phyloP scores from a whole-genome alignment of 805 yeast species.

The Metschnikowia koreensis region DNA sequence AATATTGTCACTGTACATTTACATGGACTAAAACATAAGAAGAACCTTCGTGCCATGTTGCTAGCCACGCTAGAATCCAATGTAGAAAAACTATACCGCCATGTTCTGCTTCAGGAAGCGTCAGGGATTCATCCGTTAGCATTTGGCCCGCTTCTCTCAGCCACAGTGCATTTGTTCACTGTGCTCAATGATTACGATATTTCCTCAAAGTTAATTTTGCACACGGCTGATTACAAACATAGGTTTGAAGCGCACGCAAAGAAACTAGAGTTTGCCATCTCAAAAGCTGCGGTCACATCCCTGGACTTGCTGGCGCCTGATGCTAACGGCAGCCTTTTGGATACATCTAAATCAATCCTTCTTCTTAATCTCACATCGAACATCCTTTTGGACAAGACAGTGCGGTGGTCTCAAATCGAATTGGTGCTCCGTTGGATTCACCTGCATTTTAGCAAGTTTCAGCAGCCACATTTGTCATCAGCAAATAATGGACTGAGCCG shows the following conservation, averaged over 20 bases:
- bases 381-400: constrained; percentile 23
- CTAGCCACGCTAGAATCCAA: constrained; percentile 19
- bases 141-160: constrained; percentile 9
- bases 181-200: constrained; percentile 38
- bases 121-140: constrained; percentile 1
- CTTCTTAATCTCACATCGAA: constrained; percentile 32
- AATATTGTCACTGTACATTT: constrained; percentile 29
- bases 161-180: constrained; percentile 32
- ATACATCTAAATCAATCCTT: constrained; percentile 29
- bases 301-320: not conserved
- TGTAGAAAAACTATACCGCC: constrained; percentile 15
- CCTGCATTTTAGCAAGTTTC: constrained; percentile 16
- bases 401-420: constrained; percentile 27
- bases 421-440: constrained; percentile 26
- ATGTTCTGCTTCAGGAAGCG: constrained; percentile 4
- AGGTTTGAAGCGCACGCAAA: constrained; percentile 31
- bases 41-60: constrained; percentile 20
- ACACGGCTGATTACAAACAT: constrained; percentile 22
- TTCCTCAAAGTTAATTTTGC: constrained; percentile 26
- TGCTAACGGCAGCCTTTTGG: constrained; percentile 9
- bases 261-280: constrained; percentile 28
- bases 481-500: not conserved
- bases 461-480: not conserved
- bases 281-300: not conserved
- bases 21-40: constrained; percentile 28